Evolutionary conservation across 208 protist species (phyloP).

Genomic region (Zelonia costaricensis): DNA sequence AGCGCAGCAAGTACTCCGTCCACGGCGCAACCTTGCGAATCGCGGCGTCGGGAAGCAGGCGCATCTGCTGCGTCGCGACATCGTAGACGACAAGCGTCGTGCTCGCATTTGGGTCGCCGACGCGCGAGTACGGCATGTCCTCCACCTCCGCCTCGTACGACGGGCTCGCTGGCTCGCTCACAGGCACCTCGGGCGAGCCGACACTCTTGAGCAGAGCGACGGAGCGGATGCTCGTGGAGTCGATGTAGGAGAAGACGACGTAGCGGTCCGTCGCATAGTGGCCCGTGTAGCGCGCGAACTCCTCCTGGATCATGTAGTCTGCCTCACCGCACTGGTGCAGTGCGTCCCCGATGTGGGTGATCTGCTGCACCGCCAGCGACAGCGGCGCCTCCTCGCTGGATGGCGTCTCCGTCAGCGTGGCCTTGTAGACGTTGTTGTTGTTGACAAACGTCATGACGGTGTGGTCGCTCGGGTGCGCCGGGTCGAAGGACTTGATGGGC

Average conservation of each 20-base stretch:
- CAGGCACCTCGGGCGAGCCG: slow-evolving; percentile 21
- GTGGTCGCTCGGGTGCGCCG: slow-evolving; percentile 8
- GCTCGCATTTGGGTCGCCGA: slow-evolving; percentile 74
- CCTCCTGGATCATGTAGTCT: slow-evolving; percentile 93
- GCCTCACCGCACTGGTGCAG: slow-evolving; percentile 75
- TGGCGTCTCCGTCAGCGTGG: slow-evolving; percentile 42
- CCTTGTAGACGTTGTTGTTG: slow-evolving; percentile 74
- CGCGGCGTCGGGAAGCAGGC: slow-evolving; percentile 47
- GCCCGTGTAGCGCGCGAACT: slow-evolving; percentile 88
- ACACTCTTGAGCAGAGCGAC: slow-evolving; percentile 54
- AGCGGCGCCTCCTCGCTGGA: slow-evolving; percentile 25
- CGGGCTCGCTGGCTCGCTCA: slow-evolving; percentile 3
- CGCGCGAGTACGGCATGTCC: slow-evolving; percentile 77
- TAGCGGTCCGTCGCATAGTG: slow-evolving; percentile 78
- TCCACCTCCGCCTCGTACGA: slow-evolving; percentile 36
- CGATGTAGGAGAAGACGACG: slow-evolving; percentile 78
- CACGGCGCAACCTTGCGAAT: slow-evolving; percentile 46
- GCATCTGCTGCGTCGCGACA: slow-evolving; percentile 23
- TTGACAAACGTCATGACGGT: slow-evolving; percentile 67
- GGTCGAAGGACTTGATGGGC: slow-evolving; percentile 23
- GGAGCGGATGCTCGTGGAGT: slow-evolving; percentile 64
- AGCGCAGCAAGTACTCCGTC: slow-evolving; percentile 83
- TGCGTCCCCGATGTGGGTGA: slow-evolving; percentile 70
- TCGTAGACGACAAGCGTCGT: slow-evolving; percentile 68
- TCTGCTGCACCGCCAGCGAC: slow-evolving; percentile 39